Percentiles rank a stretch among this genome's conserved stretches.
Conservation (phyloP, 2,329 filamentous ascomycete species). For the Clonostachys sp. region DNA sequence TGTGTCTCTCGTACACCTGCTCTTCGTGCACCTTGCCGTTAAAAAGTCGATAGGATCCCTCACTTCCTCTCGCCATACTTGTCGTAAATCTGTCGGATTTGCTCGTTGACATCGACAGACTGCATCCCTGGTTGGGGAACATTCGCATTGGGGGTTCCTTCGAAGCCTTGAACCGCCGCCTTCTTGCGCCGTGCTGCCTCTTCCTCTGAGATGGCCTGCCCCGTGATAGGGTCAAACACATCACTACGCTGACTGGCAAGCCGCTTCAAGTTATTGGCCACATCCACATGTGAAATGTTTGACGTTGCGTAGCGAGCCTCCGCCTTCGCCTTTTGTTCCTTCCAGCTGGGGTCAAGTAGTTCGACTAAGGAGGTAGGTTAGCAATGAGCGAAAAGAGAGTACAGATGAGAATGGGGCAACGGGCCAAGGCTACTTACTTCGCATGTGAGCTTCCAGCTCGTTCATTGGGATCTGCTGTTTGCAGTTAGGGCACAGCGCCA, state of each 20-base stretch:
- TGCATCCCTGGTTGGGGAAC: constrained; percentile 42
- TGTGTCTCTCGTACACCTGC: too few relatives aligned
- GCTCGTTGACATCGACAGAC: constrained; percentile 77
- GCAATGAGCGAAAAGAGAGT: constrained; percentile 4
- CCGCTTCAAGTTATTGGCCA: constrained; percentile 93
- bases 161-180: constrained; percentile 60
- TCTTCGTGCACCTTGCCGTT: too few relatives aligned
- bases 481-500: constrained; percentile 87
- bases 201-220: constrained; percentile 66
- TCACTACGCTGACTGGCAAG: constrained; percentile 84
- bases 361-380: constrained; percentile 61
- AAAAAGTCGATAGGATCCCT: neutral
- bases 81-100: constrained; percentile 64
- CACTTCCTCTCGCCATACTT: constrained; percentile 39
- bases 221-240: constrained; percentile 73
- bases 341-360: constrained; percentile 89
- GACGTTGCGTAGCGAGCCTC: constrained; percentile 81
- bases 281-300: constrained; percentile 80
- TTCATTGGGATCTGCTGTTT: constrained; percentile 81
- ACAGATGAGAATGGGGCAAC: neutral
- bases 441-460: constrained; percentile 89
- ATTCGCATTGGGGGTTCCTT: constrained; percentile 32
- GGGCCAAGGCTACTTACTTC: constrained; percentile 49
- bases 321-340: constrained; percentile 87
- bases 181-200: constrained; percentile 72